phyloP scores from a whole-genome alignment of 192 early-diverging fungal species.

The Rhizoclosmatium globosum region DNA sequence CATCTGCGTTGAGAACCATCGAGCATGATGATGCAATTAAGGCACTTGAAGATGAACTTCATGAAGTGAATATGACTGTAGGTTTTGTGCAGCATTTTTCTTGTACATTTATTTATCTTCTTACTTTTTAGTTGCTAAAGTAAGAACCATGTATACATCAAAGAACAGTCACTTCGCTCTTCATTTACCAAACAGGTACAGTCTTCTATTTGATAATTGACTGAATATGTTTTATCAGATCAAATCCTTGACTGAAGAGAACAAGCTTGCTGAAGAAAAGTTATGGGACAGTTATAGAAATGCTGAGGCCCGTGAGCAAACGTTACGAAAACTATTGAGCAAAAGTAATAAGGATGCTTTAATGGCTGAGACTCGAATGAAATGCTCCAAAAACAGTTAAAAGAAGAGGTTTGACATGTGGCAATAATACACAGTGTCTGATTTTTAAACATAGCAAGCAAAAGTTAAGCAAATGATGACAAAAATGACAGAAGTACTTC shows the following conservation, averaged over 20 bases:
- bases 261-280: slow-evolving; percentile 62
- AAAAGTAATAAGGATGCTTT: slow-evolving; percentile 52
- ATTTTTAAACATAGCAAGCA: slow-evolving; percentile 39
- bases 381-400: slow-evolving; percentile 50
- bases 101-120: slow-evolving; percentile 4
- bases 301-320: slow-evolving; percentile 58
- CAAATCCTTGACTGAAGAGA: slow-evolving; percentile 56
- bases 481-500: slow-evolving; percentile 45
- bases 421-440: not conserved
- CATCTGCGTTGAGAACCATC: slow-evolving; percentile 46
- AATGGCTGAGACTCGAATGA: slow-evolving; percentile 49
- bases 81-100: not conserved
- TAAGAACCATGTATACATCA: slow-evolving; percentile 61
- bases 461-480: slow-evolving; percentile 39
- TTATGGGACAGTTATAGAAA: slow-evolving; percentile 68
- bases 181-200: slow-evolving; percentile 56
- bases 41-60: slow-evolving; percentile 48
- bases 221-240: slow-evolving; percentile 33
- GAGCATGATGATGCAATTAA: slow-evolving; percentile 53
- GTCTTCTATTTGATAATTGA: not conserved
- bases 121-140: slow-evolving; percentile 48
- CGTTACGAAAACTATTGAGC: slow-evolving; percentile 54
- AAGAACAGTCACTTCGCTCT: slow-evolving; percentile 57
- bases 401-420: slow-evolving; percentile 45
- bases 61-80: slow-evolving; percentile 64